Evolutionary conservation across 73 alveolate genomes (phyloP).

Genomic region (Loxodes magnus): DNA sequence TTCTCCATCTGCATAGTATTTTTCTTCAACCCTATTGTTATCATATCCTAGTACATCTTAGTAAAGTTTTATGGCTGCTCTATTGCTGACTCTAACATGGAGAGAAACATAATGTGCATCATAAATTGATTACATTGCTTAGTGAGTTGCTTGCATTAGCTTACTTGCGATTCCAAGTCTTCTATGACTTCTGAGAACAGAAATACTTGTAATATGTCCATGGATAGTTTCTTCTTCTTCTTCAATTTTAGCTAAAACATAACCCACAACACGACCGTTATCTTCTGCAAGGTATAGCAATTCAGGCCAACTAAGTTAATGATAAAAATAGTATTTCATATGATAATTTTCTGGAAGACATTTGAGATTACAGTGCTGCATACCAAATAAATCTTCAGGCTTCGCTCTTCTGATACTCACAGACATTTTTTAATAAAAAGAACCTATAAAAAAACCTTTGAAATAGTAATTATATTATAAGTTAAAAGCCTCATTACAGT

Average conservation of each 20-base stretch:
- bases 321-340: slow-evolving; percentile 85
- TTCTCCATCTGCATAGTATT: slow-evolving; percentile 90
- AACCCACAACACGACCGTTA: slow-evolving; percentile 82
- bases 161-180: slow-evolving; percentile 90
- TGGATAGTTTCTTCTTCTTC: slow-evolving; percentile 37
- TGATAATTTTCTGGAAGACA: slow-evolving; percentile 94
- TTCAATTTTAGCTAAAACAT: slow-evolving; percentile 49
- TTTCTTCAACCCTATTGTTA: slow-evolving; percentile 49
- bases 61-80: slow-evolving; percentile 88
- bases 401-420: slow-evolving; percentile 44
- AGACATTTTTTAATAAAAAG: too few relatives aligned
- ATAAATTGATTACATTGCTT: slow-evolving; percentile 63
- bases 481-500: too few relatives aligned
- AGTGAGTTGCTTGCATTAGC: slow-evolving; percentile 77
- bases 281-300: slow-evolving; percentile 86
- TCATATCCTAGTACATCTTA: slow-evolving; percentile 68
- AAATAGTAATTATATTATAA: too few relatives aligned
- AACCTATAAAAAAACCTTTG: too few relatives aligned
- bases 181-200: slow-evolving; percentile 87
- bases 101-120: slow-evolving; percentile 79
- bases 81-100: slow-evolving; percentile 84
- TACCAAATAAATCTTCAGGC: slow-evolving; percentile 55
- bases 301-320: slow-evolving; percentile 87
- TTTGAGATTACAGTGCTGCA: slow-evolving; percentile 48
- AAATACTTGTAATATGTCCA: slow-evolving; percentile 91